Evolutionary conservation across 2,329 filamentous ascomycete genomes (phyloP), one percentile per base, ranked within the genome.

Genomic region (Verticillium nonalfalfae): DNA sequence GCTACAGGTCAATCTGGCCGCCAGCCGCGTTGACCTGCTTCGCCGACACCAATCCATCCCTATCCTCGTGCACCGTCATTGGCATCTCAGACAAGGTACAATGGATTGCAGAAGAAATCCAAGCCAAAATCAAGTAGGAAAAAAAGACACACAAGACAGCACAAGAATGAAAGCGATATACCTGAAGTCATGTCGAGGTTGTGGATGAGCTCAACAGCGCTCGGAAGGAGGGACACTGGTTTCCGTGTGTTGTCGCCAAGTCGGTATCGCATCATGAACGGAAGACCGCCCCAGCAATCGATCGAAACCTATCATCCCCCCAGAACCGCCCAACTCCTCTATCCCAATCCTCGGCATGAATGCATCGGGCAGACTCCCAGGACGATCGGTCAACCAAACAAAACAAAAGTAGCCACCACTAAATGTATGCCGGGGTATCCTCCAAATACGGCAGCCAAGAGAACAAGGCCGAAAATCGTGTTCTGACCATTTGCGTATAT

Each of bases 361-460:
- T 70, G 73, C 70, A 72, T 69, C 65, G 68, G 68, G 70, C 68
- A 71, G 62, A 68, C 67, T 71, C 67, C 68, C 66, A 68, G 68
- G 69, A 68, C 61, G 21, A 18, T 26, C 40, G 63, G 59, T 26
- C 26, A 26, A 26, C 26, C 60, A 64, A 65, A 66, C 70, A 66
- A 66, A 71, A 73, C 71, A 69, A 71, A 71, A 67, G 73, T 70
- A 73, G 72, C 71, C 72, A 70, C 71, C 72, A 68, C 67, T 66
- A 66, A 50, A 63, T 71, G 67, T 72, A 72, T 71, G 70, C 68
- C 71, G 71, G 71, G 73, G 61, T 75, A 72, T 71, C 71, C 72
- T 72, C 45, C 64, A 50, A 50, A 4, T 50, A 50, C 18, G 40
- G 40, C 40, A 50, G 40, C 40, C 18, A 50, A 50, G 56, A 40